These are phyloP conservation scores for Xylaria sp. DNA, from an alignment of 2,329 filamentous ascomycete genomes.

Conservation along the genomic window DNA sequence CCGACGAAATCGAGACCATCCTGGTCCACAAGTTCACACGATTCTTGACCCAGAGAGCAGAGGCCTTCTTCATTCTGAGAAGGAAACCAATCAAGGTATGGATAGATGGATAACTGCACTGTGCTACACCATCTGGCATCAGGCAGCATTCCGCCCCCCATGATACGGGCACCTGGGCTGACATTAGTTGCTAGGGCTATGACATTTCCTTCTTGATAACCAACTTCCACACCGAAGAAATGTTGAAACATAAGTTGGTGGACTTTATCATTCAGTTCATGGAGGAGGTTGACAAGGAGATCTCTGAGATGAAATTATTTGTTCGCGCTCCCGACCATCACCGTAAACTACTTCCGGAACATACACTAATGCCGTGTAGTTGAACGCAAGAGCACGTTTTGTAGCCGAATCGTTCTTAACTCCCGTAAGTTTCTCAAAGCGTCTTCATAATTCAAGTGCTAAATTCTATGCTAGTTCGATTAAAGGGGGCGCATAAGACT, in stretches of 20 bases:
- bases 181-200: constrained; percentile 74
- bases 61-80: constrained; percentile 95
- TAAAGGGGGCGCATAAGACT: constrained; percentile 19
- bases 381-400: constrained; percentile 96
- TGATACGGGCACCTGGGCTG: constrained; percentile 2
- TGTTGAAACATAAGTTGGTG: constrained; percentile 98
- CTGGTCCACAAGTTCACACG: constrained; percentile 98
- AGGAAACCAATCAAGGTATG: constrained; percentile 92
- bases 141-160: neutral
- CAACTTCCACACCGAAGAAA: constrained; percentile 98
- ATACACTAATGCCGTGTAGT: constrained; percentile 62
- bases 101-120: constrained; percentile 34
- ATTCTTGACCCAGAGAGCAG: constrained; percentile 94
- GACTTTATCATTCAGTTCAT: constrained; percentile 99
- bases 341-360: neutral
- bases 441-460: neutral
- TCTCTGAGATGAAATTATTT: constrained; percentile 99
- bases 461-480: constrained; percentile 34
- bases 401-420: constrained; percentile 98
- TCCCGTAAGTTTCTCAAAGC: constrained; percentile 68
- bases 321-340: constrained; percentile 65
- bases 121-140: neutral
- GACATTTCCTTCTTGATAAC: constrained; percentile 99
- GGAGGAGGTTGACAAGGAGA: constrained; percentile 99
- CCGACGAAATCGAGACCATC: constrained; percentile 98